Conservation (phyloP, 768 basidiomycete genomes). For the Omphalotus guepiniiformis region DNA sequence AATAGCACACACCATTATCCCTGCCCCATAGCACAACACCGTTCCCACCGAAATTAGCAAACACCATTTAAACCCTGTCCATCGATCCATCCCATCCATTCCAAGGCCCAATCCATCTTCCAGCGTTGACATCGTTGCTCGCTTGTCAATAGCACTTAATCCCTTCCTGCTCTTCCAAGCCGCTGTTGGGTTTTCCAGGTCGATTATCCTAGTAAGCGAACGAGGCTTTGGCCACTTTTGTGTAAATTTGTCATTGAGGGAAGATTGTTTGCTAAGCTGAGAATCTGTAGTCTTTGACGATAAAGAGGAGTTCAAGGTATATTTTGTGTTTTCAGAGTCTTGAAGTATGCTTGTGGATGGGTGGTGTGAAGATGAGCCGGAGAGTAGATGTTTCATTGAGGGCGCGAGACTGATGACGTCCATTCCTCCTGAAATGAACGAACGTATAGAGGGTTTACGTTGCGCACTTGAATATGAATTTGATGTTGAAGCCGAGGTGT, state of each 20-base stretch:
- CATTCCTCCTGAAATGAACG: too few relatives aligned
- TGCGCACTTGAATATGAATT: too few relatives aligned
- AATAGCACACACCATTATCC: conserved; percentile 45
- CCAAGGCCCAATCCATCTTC: conserved; percentile 35
- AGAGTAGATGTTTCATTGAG: too few relatives aligned
- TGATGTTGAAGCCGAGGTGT: too few relatives aligned
- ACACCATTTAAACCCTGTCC: conserved; percentile 63
- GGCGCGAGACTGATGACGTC: too few relatives aligned
- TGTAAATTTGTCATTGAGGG: conserved; percentile 9
- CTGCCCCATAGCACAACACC: conserved; percentile 52
- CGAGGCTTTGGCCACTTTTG: conserved; percentile 13
- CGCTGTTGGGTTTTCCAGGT: background rate
- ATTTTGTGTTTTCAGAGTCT: too few relatives aligned
- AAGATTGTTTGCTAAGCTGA: too few relatives aligned
- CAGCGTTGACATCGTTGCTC: conserved; percentile 22
- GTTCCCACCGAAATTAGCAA: conserved; percentile 50
- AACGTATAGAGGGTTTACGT: too few relatives aligned
- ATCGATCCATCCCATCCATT: conserved; percentile 37
- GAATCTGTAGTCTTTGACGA: too few relatives aligned
- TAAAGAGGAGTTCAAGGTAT: too few relatives aligned
- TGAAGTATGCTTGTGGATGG: too few relatives aligned
- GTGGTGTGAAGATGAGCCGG: too few relatives aligned
- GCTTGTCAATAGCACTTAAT: background rate
- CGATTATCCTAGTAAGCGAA: background rate
- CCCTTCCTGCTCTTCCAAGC: background rate